Evolutionary conservation across 2,329 filamentous ascomycete genomes (phyloP), one percentile per base, ranked within the genome.

Genomic region (Sporothrix humicola): DNA sequence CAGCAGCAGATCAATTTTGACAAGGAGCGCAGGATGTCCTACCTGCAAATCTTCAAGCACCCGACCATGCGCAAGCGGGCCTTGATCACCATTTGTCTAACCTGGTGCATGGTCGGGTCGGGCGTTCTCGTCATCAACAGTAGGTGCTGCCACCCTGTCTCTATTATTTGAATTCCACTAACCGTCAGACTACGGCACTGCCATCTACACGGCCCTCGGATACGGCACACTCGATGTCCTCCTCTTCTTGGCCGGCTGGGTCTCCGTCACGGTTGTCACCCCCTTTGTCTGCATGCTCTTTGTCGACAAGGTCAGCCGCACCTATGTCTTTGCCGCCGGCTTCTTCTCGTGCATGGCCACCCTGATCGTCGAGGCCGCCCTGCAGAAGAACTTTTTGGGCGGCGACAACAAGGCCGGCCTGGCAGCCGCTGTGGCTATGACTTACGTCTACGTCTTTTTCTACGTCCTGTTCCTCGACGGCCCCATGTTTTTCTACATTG

Each of bases 251-350:
- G 44, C 48, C 31, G 69, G 73, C 20, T 74, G 72, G 72, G 23
- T 73, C 37, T 17, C 68, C 5, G 50, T 59, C 20, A 23, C 52
- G 15, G n/a, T 61, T 7, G 2, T 71, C 13, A 61, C 13, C 7
- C 65, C 71, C 9, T 37, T 71, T 26, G 3, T 71, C 23, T 52
- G 46, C 52, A 52, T 54, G 15, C 12, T 68, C 9, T 31, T 69
- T 6, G 15, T 74, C 44, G 72, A 73, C 72, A 52, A 50, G 5
- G 48, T 73, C 59, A 65, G 46, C 48, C 66, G 63, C 63, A 52
- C 20, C 20, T 52, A 42, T 17, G 15, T 69, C 48, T 69, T 69
- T 54, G 44, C 44, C 20, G 31, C 10, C 44, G 63, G 63, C 7
- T 44, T 71, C 46, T 50, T 52, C 23, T 12, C 46, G 12, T 46